Evolutionary conservation across 352 stramenopile species (phyloP).

Genomic region (Globisporangium rhizosaccharum): DNA sequence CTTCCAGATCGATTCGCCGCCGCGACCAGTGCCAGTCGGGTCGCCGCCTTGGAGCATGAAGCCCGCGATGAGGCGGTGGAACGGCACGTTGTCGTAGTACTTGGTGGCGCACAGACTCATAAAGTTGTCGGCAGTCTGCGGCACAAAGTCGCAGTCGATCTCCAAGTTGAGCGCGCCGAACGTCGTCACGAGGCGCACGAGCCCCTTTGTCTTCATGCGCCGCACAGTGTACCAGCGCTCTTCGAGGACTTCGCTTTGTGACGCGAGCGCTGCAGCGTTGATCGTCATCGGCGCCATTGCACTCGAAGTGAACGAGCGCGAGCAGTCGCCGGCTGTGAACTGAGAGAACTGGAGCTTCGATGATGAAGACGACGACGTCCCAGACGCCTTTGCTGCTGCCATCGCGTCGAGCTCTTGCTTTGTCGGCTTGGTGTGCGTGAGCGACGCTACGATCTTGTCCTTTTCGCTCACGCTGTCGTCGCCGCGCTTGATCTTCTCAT

Average conservation of each 20-base stretch:
- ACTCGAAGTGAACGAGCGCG: constrained; percentile 95
- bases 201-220: constrained; percentile 95
- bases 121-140: constrained; percentile 96
- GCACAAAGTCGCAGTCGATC: constrained; percentile 96
- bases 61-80: constrained; percentile 95
- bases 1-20: constrained; percentile 93
- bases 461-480: constrained; percentile 60
- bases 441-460: constrained; percentile 67
- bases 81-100: constrained; percentile 93
- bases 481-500: constrained; percentile 54
- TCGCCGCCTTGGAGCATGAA: constrained; percentile 97
- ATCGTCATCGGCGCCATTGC: constrained; percentile 71
- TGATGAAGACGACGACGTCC: neutral
- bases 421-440: constrained; percentile 48
- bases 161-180: constrained; percentile 94
- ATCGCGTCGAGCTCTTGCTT: constrained; percentile 9
- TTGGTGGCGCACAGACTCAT: constrained; percentile 89
- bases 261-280: constrained; percentile 43
- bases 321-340: constrained; percentile 88
- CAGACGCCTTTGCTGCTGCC: constrained; percentile 10
- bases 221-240: constrained; percentile 84
- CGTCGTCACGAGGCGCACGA: constrained; percentile 94
- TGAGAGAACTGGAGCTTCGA: constrained; percentile 57
- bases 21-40: constrained; percentile 93
- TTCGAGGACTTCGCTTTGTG: constrained; percentile 56